Percentiles rank a stretch among this genome's conserved stretches.
phyloP scores from a whole-genome alignment of 352 stramenopile species.

The Phytopythium kandeliae region DNA sequence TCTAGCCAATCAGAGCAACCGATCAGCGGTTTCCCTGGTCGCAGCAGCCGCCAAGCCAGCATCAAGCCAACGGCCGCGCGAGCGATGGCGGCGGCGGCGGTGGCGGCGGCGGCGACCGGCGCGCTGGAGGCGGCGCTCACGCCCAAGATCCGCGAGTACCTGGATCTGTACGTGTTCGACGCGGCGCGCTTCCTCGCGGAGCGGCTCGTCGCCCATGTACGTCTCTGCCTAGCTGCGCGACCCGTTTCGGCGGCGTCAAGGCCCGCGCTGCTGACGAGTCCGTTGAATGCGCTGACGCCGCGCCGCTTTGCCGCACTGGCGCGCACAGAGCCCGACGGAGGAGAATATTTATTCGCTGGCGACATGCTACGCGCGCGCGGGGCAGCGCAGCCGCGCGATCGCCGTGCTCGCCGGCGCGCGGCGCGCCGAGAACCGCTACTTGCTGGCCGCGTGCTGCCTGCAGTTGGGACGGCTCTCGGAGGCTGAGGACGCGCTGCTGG shows the following conservation, averaged over 20 bases:
- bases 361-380: constrained; percentile 62
- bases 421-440: constrained; percentile 49
- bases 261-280: too few species aligned
- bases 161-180: constrained; percentile 48
- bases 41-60: too few species aligned
- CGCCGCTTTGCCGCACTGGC: constrained; percentile 10
- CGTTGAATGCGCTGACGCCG: constrained; percentile 9
- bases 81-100: constrained; percentile 9
- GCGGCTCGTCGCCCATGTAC: constrained; percentile 72
- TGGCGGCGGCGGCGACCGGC: constrained; percentile 11
- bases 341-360: constrained; percentile 51
- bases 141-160: constrained; percentile 41
- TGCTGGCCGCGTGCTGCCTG: constrained; percentile 71
- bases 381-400: constrained; percentile 40
- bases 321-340: constrained; percentile 40
- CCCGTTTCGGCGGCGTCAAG: neutral
- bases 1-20: too few species aligned
- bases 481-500: constrained; percentile 89
- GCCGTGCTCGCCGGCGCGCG: constrained; percentile 44
- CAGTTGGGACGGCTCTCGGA: constrained; percentile 66
- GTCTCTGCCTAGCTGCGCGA: constrained; percentile 2
- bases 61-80: too few species aligned
- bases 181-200: constrained; percentile 82
- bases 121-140: constrained; percentile 44
- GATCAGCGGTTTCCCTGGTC: too few species aligned